Evolutionary conservation across 2,329 filamentous ascomycete genomes (phyloP), one percentile per base, ranked within the genome.

Genomic region (Fusarium equiseti): DNA sequence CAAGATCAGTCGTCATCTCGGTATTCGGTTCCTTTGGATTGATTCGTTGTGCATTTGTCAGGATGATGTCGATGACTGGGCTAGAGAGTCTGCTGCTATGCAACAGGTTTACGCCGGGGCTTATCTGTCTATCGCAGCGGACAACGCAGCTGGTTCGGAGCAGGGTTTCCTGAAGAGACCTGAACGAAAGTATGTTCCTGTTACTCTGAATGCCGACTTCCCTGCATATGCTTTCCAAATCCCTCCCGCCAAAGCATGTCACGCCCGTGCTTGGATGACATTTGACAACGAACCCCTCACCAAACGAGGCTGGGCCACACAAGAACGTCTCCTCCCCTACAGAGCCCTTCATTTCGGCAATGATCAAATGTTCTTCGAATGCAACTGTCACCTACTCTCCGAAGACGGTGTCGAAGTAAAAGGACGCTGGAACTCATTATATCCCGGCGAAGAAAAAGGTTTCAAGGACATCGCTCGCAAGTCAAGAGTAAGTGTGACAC

Each of bases 31-130:
- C 12, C 45, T 71, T 0, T 70, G 68, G 66, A 67, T 71, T 4
- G 68, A 71, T 18, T 60, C 62, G 0, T 12, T 60, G 11, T 70
- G 59, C 13, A 70, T 71, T 13, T 63, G 58, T 4, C 63, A 71
- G 20, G 68, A 67, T 3, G 66, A 70, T 10, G 0, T 26, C 1
- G 57, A 67, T 13, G 59, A 71, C 2, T 70, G 68, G 61, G 40
- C 53, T 0, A 26, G 51, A 26, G 65, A 66, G 13, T 59, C 65
- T 29, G 65, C 61, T 7, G 50, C 54, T 1, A 70, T 70, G 65
- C n/a, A 59, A 5, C 31, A 49, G 13, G 54, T 70, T 4, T 68
- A 68, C 11, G 51, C 65, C 1, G 54, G 65, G n/a, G 57, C 68
- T 1, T 44, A 62, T 13, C 2, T 66, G 3, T 53, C 60, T 1